phyloP scores from a whole-genome alignment of 2,329 filamentous ascomycete genomes.

The Fusarium sp. region DNA sequence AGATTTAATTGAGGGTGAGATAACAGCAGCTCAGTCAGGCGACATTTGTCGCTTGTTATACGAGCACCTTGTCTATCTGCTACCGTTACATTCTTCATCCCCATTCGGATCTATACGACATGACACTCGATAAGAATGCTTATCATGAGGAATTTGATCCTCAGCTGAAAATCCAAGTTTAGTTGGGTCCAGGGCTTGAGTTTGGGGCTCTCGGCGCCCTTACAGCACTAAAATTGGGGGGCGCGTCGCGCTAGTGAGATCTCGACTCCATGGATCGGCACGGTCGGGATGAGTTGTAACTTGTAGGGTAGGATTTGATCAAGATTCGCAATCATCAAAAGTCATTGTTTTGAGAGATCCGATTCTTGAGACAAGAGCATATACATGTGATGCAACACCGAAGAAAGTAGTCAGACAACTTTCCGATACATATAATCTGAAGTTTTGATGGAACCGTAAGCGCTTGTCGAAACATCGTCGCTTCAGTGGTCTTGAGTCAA shows the following conservation, averaged over 20 bases:
- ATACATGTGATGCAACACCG: neutral
- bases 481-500: neutral
- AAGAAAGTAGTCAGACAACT: neutral
- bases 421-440: neutral
- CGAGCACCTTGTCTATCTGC: neutral
- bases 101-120: neutral
- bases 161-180: neutral
- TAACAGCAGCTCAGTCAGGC: neutral
- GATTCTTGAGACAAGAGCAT: neutral
- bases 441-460: neutral
- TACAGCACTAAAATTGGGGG: conserved; percentile 1
- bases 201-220: neutral
- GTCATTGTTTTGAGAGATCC: neutral
- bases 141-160: neutral
- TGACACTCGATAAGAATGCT: neutral
- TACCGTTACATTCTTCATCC: neutral
- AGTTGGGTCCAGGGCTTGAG: neutral
- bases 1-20: neutral
- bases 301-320: conserved; percentile 2
- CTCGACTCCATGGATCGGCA: conserved; percentile 4
- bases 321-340: neutral
- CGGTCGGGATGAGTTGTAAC: neutral
- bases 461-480: neutral
- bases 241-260: neutral
- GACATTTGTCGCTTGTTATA: neutral